Base-by-base conservation (phyloP, 768 basidiomycete species). In the Strobilomyces confusus region DNA sequence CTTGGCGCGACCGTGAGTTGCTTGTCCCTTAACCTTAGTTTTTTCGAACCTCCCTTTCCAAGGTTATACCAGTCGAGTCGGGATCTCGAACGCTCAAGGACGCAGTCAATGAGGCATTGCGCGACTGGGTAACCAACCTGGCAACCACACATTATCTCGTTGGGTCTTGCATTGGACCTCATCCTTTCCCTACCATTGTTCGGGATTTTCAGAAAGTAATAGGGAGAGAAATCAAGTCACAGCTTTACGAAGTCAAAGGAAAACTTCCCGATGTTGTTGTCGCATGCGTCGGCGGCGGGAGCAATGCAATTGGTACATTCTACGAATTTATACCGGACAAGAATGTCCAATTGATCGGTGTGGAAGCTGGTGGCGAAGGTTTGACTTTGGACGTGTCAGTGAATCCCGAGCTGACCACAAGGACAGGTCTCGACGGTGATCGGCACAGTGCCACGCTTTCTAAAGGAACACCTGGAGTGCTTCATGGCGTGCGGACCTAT, bases 321-420 rank as follows among this genome's bases (percentile, higher is more conserved):
- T 92, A 91, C 70, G 91, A 98, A 62, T 99, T 98, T 72, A 95
- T 98, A 68, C 75, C 77, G 9, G 92, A 98, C 67, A 86, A 90
- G 70, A 76, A 69, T 42, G 95, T 98, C 22, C 80, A 87, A 34
- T 74, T 99, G 30, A 73, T 98, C 30, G 97, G 97, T 56, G 95
- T 99, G 11, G 97, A 99, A 68, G 97, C 97, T 38, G 97, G 94
- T 54, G 97, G 97, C 48, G 93, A 98, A 77, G 97, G 95, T 87
- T 49, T 56, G 72, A 60, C 22, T 46, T 37, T n/a, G 5, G 43
- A 26, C 40, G 4, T 38, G 11, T 19, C 17, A 23, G 11, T 56
- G 37, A 42, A 36, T 32, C 40, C 32, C 34, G 34, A 48, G n/a
- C 42, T 65, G 41, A 69, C 20, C n/a, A 14, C 7, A 12, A 19